Evolutionary conservation across 305 asterid genomes (phyloP).

Genomic region (Petunia hybrid): DNA sequence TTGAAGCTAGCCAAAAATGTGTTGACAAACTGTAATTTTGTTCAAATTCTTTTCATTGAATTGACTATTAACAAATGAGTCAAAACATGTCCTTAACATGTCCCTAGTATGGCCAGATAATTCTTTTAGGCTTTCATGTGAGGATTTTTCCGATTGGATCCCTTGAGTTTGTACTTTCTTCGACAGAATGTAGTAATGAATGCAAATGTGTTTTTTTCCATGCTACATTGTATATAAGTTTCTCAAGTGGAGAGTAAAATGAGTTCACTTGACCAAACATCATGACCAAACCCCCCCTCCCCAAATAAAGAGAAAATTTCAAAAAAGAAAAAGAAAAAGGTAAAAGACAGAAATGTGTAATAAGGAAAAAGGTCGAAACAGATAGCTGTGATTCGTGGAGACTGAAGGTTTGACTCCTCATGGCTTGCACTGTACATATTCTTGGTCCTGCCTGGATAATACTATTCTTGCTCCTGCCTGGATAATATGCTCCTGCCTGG

Average conservation of each 20-base stretch:
- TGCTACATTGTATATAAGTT: background rate
- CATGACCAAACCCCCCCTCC: background rate
- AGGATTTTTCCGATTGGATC: constrained; percentile 4
- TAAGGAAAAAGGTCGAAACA: background rate
- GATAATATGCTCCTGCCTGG: constrained; percentile 27
- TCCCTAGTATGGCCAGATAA: background rate
- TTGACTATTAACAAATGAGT: background rate
- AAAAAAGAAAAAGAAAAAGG: background rate
- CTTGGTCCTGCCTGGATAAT: constrained; percentile 6
- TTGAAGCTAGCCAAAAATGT: constrained; percentile 17
- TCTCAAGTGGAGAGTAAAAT: constrained; percentile 22
- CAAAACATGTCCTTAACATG: background rate
- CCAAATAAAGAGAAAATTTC: background rate
- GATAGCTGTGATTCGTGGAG: background rate
- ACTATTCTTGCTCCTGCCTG: constrained; percentile 29
- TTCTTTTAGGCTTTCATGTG: constrained; percentile 24
- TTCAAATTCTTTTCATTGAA: background rate
- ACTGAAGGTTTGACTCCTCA: constrained; percentile 26
- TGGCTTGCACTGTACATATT: constrained; percentile 25
- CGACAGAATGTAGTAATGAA: background rate
- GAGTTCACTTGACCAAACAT: constrained; percentile 20
- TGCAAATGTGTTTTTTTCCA: constrained; percentile 17
- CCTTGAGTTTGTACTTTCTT: background rate
- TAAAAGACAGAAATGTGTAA: background rate
- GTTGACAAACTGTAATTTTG: constrained; percentile 22